Evolutionary conservation across 2,329 filamentous ascomycete species (phyloP), one percentile per base, ranked within the genome.

Genomic region (Trichoderma asperellum): DNA sequence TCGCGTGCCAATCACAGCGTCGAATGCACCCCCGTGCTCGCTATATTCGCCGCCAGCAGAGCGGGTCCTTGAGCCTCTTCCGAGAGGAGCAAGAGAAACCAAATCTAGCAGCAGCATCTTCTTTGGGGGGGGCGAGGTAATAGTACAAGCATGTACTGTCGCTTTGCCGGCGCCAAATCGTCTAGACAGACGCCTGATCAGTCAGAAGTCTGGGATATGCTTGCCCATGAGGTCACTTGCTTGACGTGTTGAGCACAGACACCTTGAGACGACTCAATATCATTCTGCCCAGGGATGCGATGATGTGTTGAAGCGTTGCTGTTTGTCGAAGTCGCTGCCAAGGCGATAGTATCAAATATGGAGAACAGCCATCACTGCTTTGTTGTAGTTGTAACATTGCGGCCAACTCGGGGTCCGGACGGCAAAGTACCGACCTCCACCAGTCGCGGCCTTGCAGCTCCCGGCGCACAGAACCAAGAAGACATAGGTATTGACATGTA

Each of bases 1-100:
- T 43, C 68, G 43, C 57, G 73, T 76, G 73, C 77, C 77, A 75
- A 78, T 79, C 76, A 79, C 70, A 70, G 71, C 55, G 71, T 71
- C 71, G 71, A 69, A 58, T 74, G 43, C 49, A 55, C 72, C 77
- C 77, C 73, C 77, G 77, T 79, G 77, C 75, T 70, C 72, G 66
- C 71, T 74, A 71, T 73, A 73, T 68, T 75, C 73, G 73, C 64
- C 70, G 69, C 72, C 73, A 78, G 75, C 79, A 76, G 76, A 76
- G 74, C 75, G 60, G 60, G 21, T 73, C 37, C 14, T 21, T 66
- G 40, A 66, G 63, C 63, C 63, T 66, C 63, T 66, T 66, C 63
- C 55, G 63, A 66, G 55, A 49, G 16, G 27, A 34, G 43, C 61
- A 58, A n/a, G 55, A 55, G 62, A 57, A 14, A 24, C 55, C 49